Conservation (phyloP, 2,329 filamentous ascomycete genomes). For the Nemania bipapillata region DNA sequence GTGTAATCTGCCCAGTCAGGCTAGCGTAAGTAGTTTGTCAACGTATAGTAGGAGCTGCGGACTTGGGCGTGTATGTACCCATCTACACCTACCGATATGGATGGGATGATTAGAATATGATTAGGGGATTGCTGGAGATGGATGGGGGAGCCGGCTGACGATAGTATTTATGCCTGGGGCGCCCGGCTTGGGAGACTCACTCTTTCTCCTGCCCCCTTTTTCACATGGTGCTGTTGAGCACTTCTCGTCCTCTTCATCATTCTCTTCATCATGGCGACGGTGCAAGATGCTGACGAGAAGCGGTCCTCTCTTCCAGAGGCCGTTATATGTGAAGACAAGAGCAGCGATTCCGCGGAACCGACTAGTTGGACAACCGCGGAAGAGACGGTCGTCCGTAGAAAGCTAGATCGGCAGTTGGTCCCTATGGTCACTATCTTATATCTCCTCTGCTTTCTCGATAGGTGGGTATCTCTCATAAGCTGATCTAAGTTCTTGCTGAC, state of each 20-base stretch:
- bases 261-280: constrained; percentile 44
- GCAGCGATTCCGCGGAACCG: constrained; percentile 44
- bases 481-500: constrained; percentile 24
- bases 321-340: constrained; percentile 46
- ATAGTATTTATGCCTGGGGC: constrained; percentile 6
- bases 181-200: background rate
- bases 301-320: constrained; percentile 43
- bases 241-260: background rate
- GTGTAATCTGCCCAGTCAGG: constrained; percentile 11
- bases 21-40: constrained; percentile 14
- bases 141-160: constrained; percentile 9
- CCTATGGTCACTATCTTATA: constrained; percentile 65
- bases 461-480: constrained; percentile 40
- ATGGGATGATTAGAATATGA: constrained; percentile 20
- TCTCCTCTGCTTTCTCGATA: constrained; percentile 62
- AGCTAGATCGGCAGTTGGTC: constrained; percentile 64
- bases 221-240: constrained; percentile 10
- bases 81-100: constrained; percentile 17
- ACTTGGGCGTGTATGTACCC: too few relatives aligned
- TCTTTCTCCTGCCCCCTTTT: background rate
- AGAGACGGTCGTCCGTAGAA: constrained; percentile 61
- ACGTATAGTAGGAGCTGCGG: background rate
- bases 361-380: constrained; percentile 63
- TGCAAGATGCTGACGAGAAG: constrained; percentile 42
- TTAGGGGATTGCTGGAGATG: constrained; percentile 6